Percentiles rank a stretch among this genome's conserved stretches.
These are phyloP conservation scores for Alternaria sp. DNA, from an alignment of 2,329 filamentous ascomycete species.

Conservation along the genomic window DNA sequence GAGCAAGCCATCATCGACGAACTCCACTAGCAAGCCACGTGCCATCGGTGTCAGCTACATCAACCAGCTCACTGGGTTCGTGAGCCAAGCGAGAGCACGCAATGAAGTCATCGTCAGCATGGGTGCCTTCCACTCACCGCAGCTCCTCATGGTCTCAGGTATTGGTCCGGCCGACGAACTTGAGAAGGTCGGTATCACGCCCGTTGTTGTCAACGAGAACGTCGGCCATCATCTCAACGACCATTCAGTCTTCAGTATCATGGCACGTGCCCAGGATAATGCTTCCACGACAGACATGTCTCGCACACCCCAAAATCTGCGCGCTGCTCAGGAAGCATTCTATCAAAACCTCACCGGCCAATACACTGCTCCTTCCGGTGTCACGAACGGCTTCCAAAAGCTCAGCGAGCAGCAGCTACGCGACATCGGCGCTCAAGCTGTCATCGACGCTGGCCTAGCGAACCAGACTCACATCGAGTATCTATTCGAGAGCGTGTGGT, in stretches of 20 bases:
- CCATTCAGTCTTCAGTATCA: slow-evolving; percentile 35
- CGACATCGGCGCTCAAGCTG: slow-evolving; percentile 24
- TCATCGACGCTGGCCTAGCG: slow-evolving; percentile 21
- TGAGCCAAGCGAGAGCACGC: slow-evolving; percentile 34
- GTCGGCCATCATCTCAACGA: slow-evolving; percentile 37
- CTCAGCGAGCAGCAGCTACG: slow-evolving; percentile 22
- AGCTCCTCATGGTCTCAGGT: slow-evolving; percentile 49
- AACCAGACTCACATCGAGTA: slow-evolving; percentile 41
- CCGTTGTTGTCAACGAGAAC: slow-evolving; percentile 38
- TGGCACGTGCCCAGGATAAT: slow-evolving; percentile 28
- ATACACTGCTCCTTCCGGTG: slow-evolving; percentile 39
- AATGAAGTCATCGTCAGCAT: slow-evolving; percentile 40
- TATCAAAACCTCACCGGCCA: slow-evolving; percentile 37
- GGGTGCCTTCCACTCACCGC: slow-evolving; percentile 46
- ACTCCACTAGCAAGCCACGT: slow-evolving; percentile 14
- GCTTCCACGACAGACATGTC: slow-evolving; percentile 34
- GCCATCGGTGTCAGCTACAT: slow-evolving; percentile 38
- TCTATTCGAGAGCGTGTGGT: slow-evolving; percentile 32
- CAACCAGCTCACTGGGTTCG: slow-evolving; percentile 30
- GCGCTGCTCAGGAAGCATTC: slow-evolving; percentile 33
- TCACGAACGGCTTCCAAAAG: slow-evolving; percentile 42
- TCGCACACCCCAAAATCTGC: slow-evolving; percentile 27
- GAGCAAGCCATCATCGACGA: background rate
- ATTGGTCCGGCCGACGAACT: slow-evolving; percentile 41
- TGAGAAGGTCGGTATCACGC: slow-evolving; percentile 27